A percentile compares a stretch with the other conserved stretches of the same genome.
Conservation (phyloP, 306 rosid genomes). For the Dalbergia cochinchinensis region DNA sequence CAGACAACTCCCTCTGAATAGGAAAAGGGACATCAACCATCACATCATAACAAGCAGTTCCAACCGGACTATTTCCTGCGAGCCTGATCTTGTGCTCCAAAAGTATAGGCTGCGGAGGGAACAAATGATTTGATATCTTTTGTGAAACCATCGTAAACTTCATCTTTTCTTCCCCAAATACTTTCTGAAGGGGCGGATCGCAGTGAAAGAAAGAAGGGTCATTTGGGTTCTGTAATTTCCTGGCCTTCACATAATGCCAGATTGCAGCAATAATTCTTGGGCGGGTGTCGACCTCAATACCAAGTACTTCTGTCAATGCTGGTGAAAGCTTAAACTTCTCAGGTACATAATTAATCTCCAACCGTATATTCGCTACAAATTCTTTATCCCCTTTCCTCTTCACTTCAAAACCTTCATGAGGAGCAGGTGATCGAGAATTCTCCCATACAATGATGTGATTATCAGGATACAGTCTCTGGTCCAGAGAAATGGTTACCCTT, state of each 20-base stretch:
- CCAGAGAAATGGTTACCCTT: conserved; percentile 90
- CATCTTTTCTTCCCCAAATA: conserved; percentile 95
- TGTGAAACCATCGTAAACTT: conserved; percentile 92
- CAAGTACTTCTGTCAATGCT: conserved; percentile 93
- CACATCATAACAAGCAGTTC: conserved; percentile 97
- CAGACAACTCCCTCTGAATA: conserved; percentile 91
- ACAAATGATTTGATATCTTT: conserved; percentile 90
- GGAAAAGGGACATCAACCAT: conserved; percentile 94
- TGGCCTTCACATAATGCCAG: conserved; percentile 99
- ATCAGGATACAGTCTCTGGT: conserved; percentile 95
- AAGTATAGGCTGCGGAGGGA: conserved; percentile 87
- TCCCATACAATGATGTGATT: conserved; percentile 87
- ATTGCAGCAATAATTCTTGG: conserved; percentile 95
- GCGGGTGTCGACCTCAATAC: conserved; percentile 98
- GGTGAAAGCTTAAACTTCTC: conserved; percentile 95
- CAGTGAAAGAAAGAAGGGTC: conserved; percentile 89
- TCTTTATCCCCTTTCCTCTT: conserved; percentile 98
- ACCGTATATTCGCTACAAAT: conserved; percentile 70
- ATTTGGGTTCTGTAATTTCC: conserved; percentile 87
- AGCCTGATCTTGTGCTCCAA: conserved; percentile 94
- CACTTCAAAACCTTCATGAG: conserved; percentile 98
- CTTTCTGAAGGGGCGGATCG: conserved; percentile 91
- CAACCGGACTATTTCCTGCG: conserved; percentile 86
- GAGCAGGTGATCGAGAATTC: conserved; percentile 80
- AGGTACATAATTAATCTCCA: conserved; percentile 94